These are phyloP conservation scores for Neolentinus lepideus DNA, from an alignment of 1,284 basidiomycete genomes.

Conservation along the genomic window DNA sequence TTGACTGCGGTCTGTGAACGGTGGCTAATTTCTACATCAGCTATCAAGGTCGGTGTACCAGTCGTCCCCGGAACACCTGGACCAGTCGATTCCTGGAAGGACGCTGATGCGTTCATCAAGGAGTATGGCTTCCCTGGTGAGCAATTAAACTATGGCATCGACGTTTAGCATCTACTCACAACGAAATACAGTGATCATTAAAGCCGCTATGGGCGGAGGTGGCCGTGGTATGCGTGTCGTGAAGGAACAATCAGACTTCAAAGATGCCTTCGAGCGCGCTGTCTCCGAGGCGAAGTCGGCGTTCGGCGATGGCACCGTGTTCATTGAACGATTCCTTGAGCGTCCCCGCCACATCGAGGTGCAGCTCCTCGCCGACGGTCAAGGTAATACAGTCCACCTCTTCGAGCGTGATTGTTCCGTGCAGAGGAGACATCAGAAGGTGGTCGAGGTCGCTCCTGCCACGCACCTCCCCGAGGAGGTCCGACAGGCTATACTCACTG, in stretches of 20 bases:
- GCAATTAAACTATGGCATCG: constrained; percentile 10
- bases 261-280: constrained; percentile 87
- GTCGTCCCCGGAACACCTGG: constrained; percentile 98
- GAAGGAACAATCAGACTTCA: constrained; percentile 86
- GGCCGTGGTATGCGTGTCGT: constrained; percentile 99
- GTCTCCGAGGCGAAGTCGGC: constrained; percentile 94
- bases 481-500: constrained; percentile 79
- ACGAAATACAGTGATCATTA: constrained; percentile 73
- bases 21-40: constrained; percentile 17
- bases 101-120: constrained; percentile 86
- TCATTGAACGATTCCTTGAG: constrained; percentile 97
- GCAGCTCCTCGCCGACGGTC: constrained; percentile 86
- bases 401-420: constrained; percentile 99
- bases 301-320: constrained; percentile 97
- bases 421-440: constrained; percentile 96
- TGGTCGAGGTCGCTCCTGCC: constrained; percentile 98
- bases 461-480: constrained; percentile 90
- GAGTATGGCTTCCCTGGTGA: constrained; percentile 92
- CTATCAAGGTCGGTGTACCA: constrained; percentile 86
- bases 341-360: constrained; percentile 97
- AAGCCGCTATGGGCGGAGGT: constrained; percentile 98
- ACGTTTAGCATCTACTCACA: background rate
- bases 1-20: background rate
- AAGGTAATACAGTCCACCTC: constrained; percentile 93
- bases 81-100: constrained; percentile 78